Evolutionary conservation across 1,139 yeast species (phyloP), one percentile per base, ranked within the genome.

Genomic region (Pichia sp.): DNA sequence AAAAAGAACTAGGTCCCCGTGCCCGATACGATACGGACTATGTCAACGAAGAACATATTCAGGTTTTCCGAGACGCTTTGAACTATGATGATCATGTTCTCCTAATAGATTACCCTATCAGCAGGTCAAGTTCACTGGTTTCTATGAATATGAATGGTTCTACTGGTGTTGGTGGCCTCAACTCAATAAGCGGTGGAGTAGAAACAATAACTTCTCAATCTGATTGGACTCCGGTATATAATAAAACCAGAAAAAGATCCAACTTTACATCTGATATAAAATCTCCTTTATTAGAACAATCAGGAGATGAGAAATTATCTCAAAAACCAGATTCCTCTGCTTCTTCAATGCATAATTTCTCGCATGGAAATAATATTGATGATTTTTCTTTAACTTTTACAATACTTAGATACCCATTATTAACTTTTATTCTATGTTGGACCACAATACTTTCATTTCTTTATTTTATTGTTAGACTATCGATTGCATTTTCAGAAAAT

Each of bases 221-320:
- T 52, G 89, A 82, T 59, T 82, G 89, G 90, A 75, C 75, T 22
- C 89, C 89, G 0, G 66, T 80, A 3, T 67, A 71, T 36, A 62
- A 59, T 41, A 55, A 55, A 24, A 49, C 68, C 2, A 46, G 32
- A 27, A 49, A 42, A 41, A 40, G 45, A 22, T 16, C 5, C n/a
- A 16, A 16, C 16, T 22, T 10, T 11, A n/a, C 25, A 11, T 11
- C 35, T n/a, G 38, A 35, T 7, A 11, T 8, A 26, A 23, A 29
- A 9, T 9, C 26, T 28, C 20, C 23, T 3, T 16, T n/a, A 20
- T 52, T 26, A n/a, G 45, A 34, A 39, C 25, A 28, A 1, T 2
- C 11, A 25, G n/a, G 26, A n/a, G 42, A 23, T 16, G 39, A 30
- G 8, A 35, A 27, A 10, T 16, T 6, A 11, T 29, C 29, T 24